phyloP scores from a whole-genome alignment of 2,329 filamentous ascomycete species.

The Aaosphaeria arxii region DNA sequence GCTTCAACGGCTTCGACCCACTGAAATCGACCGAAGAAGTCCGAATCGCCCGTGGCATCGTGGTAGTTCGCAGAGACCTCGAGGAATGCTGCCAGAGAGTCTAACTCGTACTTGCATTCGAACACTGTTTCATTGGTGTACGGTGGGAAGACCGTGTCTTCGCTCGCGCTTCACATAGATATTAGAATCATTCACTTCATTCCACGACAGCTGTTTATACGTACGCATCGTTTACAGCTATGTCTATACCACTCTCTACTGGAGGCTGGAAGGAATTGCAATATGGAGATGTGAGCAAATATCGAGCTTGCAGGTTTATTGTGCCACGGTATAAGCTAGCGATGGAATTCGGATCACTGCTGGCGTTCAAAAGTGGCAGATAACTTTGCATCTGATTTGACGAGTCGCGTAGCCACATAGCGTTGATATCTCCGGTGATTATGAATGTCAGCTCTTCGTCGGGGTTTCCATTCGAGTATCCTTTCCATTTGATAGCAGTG shows the following conservation, averaged over 20 bases:
- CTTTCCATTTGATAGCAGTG: slow-evolving; percentile 69
- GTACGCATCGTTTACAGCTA: slow-evolving; percentile 32
- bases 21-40: slow-evolving; percentile 48
- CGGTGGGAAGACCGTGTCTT: slow-evolving; percentile 42
- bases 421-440: slow-evolving; percentile 58
- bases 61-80: slow-evolving; percentile 51
- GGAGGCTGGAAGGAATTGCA: slow-evolving; percentile 55
- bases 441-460: slow-evolving; percentile 63
- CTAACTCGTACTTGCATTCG: slow-evolving; percentile 55
- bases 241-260: slow-evolving; percentile 43
- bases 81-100: slow-evolving; percentile 51
- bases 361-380: slow-evolving; percentile 57
- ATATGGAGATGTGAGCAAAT: slow-evolving; percentile 59
- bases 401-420: slow-evolving; percentile 54
- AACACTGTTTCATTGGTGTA: slow-evolving; percentile 47
- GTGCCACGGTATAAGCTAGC: slow-evolving; percentile 67
- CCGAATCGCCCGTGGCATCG: slow-evolving; percentile 45
- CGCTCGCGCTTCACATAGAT: slow-evolving; percentile 25
- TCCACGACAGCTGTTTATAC: not conserved
- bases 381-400: slow-evolving; percentile 73
- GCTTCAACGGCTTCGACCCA: slow-evolving; percentile 47
- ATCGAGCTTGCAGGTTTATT: slow-evolving; percentile 69
- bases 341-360: slow-evolving; percentile 55
- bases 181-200: not conserved
- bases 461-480: slow-evolving; percentile 54